These are phyloP conservation scores for Aspergillus quadricinctus DNA, from an alignment of 2,329 filamentous ascomycete species.

Conservation along the genomic window DNA sequence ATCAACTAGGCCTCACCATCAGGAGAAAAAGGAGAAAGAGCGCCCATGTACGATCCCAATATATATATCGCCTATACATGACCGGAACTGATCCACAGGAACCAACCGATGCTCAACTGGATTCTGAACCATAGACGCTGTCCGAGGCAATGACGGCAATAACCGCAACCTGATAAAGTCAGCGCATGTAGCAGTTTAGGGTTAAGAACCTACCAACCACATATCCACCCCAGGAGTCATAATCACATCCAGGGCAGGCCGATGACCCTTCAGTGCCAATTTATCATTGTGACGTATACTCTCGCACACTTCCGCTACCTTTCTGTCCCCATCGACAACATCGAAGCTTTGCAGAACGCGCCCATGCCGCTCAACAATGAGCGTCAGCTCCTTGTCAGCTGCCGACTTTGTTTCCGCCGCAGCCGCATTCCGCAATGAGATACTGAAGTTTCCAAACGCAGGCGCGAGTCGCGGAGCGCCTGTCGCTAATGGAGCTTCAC, in stretches of 20 bases:
- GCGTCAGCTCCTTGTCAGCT: constrained; percentile 8
- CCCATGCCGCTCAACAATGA: constrained; percentile 14
- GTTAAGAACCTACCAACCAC: constrained; percentile 1
- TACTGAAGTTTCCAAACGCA: constrained; percentile 9
- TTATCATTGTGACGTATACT: constrained; percentile 20
- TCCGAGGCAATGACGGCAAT: too few relatives aligned
- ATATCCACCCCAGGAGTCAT: constrained; percentile 8
- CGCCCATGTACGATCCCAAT: too few relatives aligned
- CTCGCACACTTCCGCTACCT: constrained; percentile 16
- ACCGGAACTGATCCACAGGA: too few relatives aligned
- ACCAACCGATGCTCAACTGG: too few relatives aligned
- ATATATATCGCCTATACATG: background rate
- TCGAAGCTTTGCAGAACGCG: constrained; percentile 14
- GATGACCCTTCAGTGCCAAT: constrained; percentile 12
- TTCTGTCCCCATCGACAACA: constrained; percentile 19
- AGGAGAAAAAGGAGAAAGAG: too few relatives aligned
- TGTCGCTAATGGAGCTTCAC: constrained; percentile 5
- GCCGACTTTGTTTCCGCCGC: constrained; percentile 7
- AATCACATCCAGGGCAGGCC: constrained; percentile 7
- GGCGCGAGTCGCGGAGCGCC: constrained; percentile 6
- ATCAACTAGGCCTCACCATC: too few relatives aligned
- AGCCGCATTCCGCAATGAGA: constrained; percentile 15
- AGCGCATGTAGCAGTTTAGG: too few relatives aligned
- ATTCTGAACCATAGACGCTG: too few relatives aligned
- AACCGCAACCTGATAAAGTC: too few relatives aligned